These are phyloP conservation scores for Emericellopsis atlantica DNA, from an alignment of 2,329 filamentous ascomycete species.

Conservation along the genomic window DNA sequence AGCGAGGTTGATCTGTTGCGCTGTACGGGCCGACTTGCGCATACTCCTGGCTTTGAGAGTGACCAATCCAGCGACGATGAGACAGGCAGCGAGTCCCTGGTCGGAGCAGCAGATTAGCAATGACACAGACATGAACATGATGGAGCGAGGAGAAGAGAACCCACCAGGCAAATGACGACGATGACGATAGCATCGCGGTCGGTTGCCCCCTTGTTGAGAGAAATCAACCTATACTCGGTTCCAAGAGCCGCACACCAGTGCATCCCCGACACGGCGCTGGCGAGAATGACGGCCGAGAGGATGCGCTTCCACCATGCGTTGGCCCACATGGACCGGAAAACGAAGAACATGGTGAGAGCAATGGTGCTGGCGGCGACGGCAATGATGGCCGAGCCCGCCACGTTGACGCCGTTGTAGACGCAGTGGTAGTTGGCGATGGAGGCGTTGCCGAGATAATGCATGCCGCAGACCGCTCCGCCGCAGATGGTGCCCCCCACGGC, in stretches of 20 bases:
- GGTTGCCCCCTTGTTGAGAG: conserved; percentile 26
- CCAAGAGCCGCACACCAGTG: conserved; percentile 71
- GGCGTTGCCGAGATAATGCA: conserved; percentile 82
- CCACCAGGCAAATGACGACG: conserved; percentile 58
- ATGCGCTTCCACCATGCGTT: conserved; percentile 66
- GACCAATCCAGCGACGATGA: conserved; percentile 43
- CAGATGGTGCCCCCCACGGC: conserved; percentile 54
- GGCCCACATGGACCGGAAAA: conserved; percentile 64
- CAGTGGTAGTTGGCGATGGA: conserved; percentile 68
- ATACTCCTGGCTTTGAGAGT: conserved; percentile 39
- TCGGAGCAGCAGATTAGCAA: no score
- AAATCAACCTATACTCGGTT: conserved; percentile 50
- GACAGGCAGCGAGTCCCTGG: conserved; percentile 10
- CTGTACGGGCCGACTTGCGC: conserved; percentile 41
- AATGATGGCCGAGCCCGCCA: conserved; percentile 59
- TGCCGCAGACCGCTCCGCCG: conserved; percentile 65
- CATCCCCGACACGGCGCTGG: conserved; percentile 71
- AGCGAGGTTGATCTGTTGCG: conserved; percentile 46
- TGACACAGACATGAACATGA: not conserved
- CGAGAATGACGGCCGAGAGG: conserved; percentile 54
- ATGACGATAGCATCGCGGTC: conserved; percentile 53
- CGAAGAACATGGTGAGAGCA: conserved; percentile 66
- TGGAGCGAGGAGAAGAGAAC: conserved; percentile 10
- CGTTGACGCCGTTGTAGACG: conserved; percentile 42
- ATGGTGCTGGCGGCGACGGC: conserved; percentile 59